Conservation (phyloP, 805 yeast genomes). For the Blastobotrys robertii region DNA sequence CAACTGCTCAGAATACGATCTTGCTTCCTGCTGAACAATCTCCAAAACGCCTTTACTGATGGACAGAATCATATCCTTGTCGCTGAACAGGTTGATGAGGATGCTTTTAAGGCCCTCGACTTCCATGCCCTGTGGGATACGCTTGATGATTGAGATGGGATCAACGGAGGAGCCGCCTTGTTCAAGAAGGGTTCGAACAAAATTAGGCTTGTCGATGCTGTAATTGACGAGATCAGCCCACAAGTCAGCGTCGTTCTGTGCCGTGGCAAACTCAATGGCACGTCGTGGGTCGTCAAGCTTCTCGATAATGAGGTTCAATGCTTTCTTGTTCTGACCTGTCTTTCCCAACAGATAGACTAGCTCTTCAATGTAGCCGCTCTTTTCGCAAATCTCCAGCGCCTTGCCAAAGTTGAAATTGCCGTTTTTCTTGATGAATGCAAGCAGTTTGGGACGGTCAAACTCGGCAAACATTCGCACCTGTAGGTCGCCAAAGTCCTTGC, state of each 20-base stretch:
- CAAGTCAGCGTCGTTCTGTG: conserved; percentile 58
- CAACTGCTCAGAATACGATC: conserved; percentile 27
- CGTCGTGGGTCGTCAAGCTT: conserved; percentile 65
- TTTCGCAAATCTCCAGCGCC: conserved; percentile 61
- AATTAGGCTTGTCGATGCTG: conserved; percentile 64
- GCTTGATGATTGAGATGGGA: conserved; percentile 57
- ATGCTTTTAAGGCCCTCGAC: conserved; percentile 58
- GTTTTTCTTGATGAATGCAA: conserved; percentile 48
- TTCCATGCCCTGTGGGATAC: conserved; percentile 51
- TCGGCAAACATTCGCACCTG: conserved; percentile 56
- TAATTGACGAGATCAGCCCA: conserved; percentile 70
- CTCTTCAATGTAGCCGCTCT: conserved; percentile 48
- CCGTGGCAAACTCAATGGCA: conserved; percentile 72
- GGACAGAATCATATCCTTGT: conserved; percentile 41
- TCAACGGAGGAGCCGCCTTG: conserved; percentile 37
- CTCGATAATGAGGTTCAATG: conserved; percentile 67
- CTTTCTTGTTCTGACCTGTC: conserved; percentile 70
- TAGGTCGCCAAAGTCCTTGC: conserved; percentile 53
- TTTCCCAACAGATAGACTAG: conserved; percentile 73
- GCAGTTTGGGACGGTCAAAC: conserved; percentile 44
- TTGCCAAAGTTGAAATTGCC: conserved; percentile 52
- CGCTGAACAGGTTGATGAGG: conserved; percentile 50
- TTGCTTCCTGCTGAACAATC: conserved; percentile 46
- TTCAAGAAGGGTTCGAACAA: conserved; percentile 64
- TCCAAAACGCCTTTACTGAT: conserved; percentile 48